A percentile compares a stretch with the other conserved stretches of the same genome.
phyloP scores from a whole-genome alignment of 169 alveolate genomes.

The Plasmodium reichenowi region DNA sequence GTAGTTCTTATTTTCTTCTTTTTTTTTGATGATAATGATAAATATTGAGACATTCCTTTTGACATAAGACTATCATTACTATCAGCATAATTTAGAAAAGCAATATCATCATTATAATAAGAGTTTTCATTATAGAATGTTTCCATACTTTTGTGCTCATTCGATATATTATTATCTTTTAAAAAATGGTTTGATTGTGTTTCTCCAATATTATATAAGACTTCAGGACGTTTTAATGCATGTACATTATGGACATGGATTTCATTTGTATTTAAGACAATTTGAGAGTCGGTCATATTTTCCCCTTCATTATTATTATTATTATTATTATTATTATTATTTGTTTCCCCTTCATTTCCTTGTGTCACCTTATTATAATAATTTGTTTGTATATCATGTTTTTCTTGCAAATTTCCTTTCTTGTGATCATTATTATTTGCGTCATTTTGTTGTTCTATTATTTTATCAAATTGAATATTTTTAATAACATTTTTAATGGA shows the following conservation, averaged over 20 bases:
- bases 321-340: neutral
- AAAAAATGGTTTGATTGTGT: too few relatives aligned
- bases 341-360: neutral
- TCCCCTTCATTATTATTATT: neutral
- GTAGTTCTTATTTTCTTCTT: neutral
- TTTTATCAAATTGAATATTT: slow-evolving; percentile 43
- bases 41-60: too few relatives aligned
- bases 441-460: slow-evolving; percentile 6
- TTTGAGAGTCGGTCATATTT: neutral
- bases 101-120: neutral
- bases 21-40: neutral
- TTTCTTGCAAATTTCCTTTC: neutral
- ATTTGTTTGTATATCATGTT: neutral
- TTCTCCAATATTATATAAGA: too few relatives aligned
- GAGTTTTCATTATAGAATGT: too few relatives aligned
- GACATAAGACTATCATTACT: neutral
- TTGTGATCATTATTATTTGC: neutral
- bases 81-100: neutral
- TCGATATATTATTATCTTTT: too few relatives aligned
- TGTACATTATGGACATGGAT: neutral
- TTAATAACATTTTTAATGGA: slow-evolving; percentile 31
- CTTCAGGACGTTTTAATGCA: too few relatives aligned
- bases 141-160: too few relatives aligned
- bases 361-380: neutral
- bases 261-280: neutral